Evolutionary conservation across 2,329 filamentous ascomycete species (phyloP), one percentile per base, ranked within the genome.

Genomic region (Exophiala sp.): DNA sequence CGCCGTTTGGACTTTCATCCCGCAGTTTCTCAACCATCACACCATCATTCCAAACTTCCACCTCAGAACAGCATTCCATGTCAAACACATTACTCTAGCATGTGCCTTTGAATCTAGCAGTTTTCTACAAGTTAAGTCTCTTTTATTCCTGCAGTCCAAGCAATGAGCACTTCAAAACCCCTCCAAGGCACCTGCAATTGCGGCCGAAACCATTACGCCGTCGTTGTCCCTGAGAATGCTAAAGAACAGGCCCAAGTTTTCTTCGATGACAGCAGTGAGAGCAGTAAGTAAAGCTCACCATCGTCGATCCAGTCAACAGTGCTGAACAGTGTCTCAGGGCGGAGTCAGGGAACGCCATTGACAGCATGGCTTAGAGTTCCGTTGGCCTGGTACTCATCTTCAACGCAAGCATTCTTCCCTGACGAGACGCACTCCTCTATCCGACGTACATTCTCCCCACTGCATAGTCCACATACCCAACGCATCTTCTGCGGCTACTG

Each of bases 401-500:
- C 81, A 36, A 94, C 88, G 1, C 80, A 84, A 62, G 82, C 90
- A 43, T 87, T 85, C 68, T 91, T 86, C 68, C 81, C 86, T 2
- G 89, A 95, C 71, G 91, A 96, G 73, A 83, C 84, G 12, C 80
- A 83, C 68, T 64, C 76, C 50, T 75, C 76, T 47, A 91, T 91
- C 66, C 83, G 82, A 52, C 81, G 85, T 38, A 78, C 80, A 44
- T 91, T 88, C 69, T 82, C 82, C 8, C 80, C 85, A 18, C 76
- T 76, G 2, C 72, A 76, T 62, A 79, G 81, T 48, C 77, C 78
- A 47, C 73, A 80, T 63, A 77, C 82, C 1, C 84, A 87, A 67
- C 84, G 89, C 46, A 82, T 90, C 62, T 96, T 96, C 71, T 96
- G 91, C 72, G 91, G 91, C 20, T 95, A 88, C 74, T 96, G 91